Conservation (phyloP, 2,329 filamentous ascomycete genomes). For the Cadophora malorum region DNA sequence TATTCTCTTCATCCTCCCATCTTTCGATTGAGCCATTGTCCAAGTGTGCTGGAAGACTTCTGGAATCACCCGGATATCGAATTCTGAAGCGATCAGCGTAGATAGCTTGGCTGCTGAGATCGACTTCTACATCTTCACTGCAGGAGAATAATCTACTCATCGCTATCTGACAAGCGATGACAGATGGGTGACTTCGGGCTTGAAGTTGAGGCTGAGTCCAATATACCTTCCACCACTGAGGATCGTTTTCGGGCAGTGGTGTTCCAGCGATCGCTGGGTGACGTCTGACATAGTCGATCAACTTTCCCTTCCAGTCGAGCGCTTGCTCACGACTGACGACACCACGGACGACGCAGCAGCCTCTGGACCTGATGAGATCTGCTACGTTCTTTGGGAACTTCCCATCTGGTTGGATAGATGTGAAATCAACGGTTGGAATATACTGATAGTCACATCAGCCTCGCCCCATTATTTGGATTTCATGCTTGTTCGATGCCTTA, state of each 20-base stretch:
- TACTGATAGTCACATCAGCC: slow-evolving; percentile 16
- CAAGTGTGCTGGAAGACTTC: slow-evolving; percentile 22
- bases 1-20: slow-evolving; percentile 26
- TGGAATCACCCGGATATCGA: slow-evolving; percentile 20
- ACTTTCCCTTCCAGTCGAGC: slow-evolving; percentile 18
- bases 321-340: slow-evolving; percentile 26
- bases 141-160: slow-evolving; percentile 26
- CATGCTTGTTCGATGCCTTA: neutral
- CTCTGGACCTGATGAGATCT: slow-evolving; percentile 23
- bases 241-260: slow-evolving; percentile 3
- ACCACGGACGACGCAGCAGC: slow-evolving; percentile 24
- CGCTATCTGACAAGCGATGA: slow-evolving; percentile 21
- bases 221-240: slow-evolving; percentile 25
- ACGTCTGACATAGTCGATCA: slow-evolving; percentile 21
- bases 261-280: slow-evolving; percentile 23
- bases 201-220: slow-evolving; percentile 24
- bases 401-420: slow-evolving; percentile 20
- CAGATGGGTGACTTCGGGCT: slow-evolving; percentile 22
- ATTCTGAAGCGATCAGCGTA: slow-evolving; percentile 26
- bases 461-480: neutral
- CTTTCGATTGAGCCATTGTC: slow-evolving; percentile 27
- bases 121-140: slow-evolving; percentile 20
- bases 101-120: slow-evolving; percentile 20
- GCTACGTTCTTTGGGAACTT: slow-evolving; percentile 21
- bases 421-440: slow-evolving; percentile 22